Conservation (phyloP, 2,329 filamentous ascomycete species). For the Aspergillus sergii region DNA sequence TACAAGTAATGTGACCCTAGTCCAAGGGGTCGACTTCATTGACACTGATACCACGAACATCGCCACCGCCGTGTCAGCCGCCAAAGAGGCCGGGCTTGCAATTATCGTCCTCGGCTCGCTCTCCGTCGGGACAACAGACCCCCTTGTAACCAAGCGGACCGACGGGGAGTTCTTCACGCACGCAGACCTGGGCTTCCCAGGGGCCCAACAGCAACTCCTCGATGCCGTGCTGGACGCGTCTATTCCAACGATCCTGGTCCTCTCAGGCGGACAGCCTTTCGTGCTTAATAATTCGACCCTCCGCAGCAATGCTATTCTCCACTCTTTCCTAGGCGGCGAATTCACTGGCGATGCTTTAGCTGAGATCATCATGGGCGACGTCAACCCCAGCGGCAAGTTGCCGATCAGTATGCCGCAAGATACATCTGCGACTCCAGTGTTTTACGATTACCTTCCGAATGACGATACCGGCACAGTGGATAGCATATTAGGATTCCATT, state of each 20-base stretch:
- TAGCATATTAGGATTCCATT: not conserved
- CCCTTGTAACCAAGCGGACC: not conserved
- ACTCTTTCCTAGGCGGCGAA: not conserved
- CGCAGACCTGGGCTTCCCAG: not conserved
- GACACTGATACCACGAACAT: not conserved
- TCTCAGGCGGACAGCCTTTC: not conserved
- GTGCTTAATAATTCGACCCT: not conserved
- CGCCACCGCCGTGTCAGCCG: not conserved
- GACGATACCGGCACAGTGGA: not conserved
- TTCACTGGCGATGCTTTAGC: not conserved
- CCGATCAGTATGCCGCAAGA: not conserved
- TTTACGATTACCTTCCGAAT: not conserved
- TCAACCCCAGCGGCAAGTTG: not conserved
- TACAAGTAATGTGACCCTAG: not conserved
- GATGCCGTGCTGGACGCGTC: not conserved
- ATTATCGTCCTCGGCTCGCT: not conserved
- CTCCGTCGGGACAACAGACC: not conserved
- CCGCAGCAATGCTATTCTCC: not conserved
- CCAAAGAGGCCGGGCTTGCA: not conserved
- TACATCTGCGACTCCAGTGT: not conserved
- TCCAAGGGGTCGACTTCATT: not conserved
- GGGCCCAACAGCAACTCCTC: not conserved
- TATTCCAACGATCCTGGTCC: not conserved
- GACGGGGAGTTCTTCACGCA: not conserved
- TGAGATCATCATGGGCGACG: not conserved